phyloP scores from a whole-genome alignment of 2,329 filamentous ascomycete species.

The Pseudocercospora fijiensis region DNA sequence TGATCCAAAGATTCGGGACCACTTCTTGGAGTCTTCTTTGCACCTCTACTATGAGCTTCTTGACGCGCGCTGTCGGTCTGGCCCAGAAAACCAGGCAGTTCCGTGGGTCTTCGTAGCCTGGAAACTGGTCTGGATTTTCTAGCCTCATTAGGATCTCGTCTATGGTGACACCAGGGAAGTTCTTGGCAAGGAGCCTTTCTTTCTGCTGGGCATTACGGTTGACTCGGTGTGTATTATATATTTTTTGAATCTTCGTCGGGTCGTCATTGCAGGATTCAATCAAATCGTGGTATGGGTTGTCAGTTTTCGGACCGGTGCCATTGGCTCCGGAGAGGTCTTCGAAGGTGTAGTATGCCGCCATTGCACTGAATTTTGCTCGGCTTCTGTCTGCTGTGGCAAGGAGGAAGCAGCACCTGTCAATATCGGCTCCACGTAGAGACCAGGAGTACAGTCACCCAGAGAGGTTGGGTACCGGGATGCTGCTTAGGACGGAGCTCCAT shows the following conservation, averaged over 20 bases:
- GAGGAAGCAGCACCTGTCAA: too few species aligned
- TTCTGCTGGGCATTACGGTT: slow-evolving; percentile 75
- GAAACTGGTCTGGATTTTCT: slow-evolving; percentile 62
- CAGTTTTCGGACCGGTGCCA: slow-evolving; percentile 37
- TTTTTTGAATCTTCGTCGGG: slow-evolving; percentile 63
- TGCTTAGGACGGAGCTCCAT: too few species aligned
- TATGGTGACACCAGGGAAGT: slow-evolving; percentile 69
- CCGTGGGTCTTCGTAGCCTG: slow-evolving; percentile 70
- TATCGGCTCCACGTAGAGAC: background rate
- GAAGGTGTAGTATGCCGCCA: slow-evolving; percentile 41
- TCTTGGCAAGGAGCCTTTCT: slow-evolving; percentile 65
- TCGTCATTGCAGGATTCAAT: slow-evolving; percentile 67
- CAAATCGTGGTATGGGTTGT: slow-evolving; percentile 75
- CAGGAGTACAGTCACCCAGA: too few species aligned
- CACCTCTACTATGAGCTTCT: slow-evolving; percentile 64
- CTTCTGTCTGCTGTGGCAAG: too few species aligned
- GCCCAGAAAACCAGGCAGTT: slow-evolving; percentile 83
- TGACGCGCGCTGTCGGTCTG: slow-evolving; percentile 70
- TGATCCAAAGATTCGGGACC: slow-evolving; percentile 83
- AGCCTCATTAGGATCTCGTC: slow-evolving; percentile 74
- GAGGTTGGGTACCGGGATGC: too few species aligned
- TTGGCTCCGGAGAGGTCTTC: slow-evolving; percentile 37
- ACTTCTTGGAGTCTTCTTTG: slow-evolving; percentile 64
- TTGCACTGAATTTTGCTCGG: slow-evolving; percentile 10
- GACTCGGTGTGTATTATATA: slow-evolving; percentile 72